Base-by-base conservation (phyloP, 345 rosid species). In the Arabidopsis suecica region DNA sequence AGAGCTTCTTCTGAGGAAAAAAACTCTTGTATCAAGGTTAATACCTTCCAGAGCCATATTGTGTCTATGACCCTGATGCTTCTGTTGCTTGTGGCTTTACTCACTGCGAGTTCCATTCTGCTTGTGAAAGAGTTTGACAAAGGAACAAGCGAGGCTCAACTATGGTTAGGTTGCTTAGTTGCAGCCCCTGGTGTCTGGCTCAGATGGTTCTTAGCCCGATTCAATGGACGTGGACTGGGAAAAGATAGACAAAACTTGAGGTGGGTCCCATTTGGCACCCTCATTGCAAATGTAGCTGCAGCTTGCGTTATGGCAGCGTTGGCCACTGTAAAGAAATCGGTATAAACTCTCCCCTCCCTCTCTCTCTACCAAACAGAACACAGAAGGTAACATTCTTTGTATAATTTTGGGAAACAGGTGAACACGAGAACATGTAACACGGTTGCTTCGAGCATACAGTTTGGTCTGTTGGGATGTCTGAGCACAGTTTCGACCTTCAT, bases 261-360 rank as follows among this genome's bases (percentile, higher is more conserved):
- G 78, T 95, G 99, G 97, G 73, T 95, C n/a, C 97, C 97, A 9
- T 88, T 88, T n/a, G 97, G 99, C 33, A 95, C 98, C 33, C 78
- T 95, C 54, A 76, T 83, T 61, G 97, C 97, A 61, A 95, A 95
- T 68, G 87, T 90, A 59, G 85, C 87, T 28, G 96, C 99, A 30
- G 91, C 93, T 76, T 82, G 86, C 37, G 18, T 87, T 60, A 90
- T 88, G 96, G 96, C 98, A 30, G 88, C 89, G 7, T 85, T 94
- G 10, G 82, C 96, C 33, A 83, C 89, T 1, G 9, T 70, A 34
- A 88, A 85, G 81, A 84, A 83, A 80, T 86, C 80, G 54, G 98
- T 92, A 83, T 76, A 83, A 65, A 65, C 69, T 60, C 67, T 28
- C 67, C 5, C 14, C 25, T 44, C n/a, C 54, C 53, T 34, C 55